Base-by-base conservation (phyloP, 129 eudicot genomes). In the Arctium minus region DNA sequence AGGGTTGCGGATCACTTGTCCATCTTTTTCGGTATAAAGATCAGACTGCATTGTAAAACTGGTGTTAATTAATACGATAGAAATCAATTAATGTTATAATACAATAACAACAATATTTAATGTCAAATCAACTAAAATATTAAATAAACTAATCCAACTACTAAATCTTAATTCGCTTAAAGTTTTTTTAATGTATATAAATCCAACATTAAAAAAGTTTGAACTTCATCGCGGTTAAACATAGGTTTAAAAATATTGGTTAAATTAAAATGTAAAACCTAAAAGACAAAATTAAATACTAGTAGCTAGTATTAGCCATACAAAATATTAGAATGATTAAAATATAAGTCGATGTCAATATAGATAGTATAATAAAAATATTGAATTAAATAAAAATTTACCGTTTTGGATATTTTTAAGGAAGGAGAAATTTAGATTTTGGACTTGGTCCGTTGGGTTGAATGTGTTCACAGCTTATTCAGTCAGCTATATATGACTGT, bases 21-120 rank as follows among this genome's bases (percentile, higher is more conserved):
- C 97, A 48, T 92, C 97, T 67, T 81, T 29, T 85, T 91, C 88
- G 0, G 94, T 93, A 91, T 96, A 96, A 74, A 96, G 98, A 89
- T 93, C 97, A 5, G 99, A 93, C 99, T 96, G 94, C 80, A 60
- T 53, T 2, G 0, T 15, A 53, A 50, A 53, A 53, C 11, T 53
- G 27, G 7, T 3, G 65, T 53, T 53, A 53, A 53, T 53, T 53
- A 53, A 53, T 53, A n/a, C 4, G 4, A 53, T 53, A 53, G 6
- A 53, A 53, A 53, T 17, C 6, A 5, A 50, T 50, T 6, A 50
- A 50, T 50, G 62, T 22, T 22, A 22, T 39, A 39, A 39, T 39
- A 39, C 44, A 6, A 39, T 39, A 39, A 39, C 8, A 39, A 39
- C 9, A 83, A 69, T 48, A 72, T 33, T 81, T 40, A 15, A 4